Conservation (phyloP, 768 basidiomycete genomes). For the Thelephora ganbajun region DNA sequence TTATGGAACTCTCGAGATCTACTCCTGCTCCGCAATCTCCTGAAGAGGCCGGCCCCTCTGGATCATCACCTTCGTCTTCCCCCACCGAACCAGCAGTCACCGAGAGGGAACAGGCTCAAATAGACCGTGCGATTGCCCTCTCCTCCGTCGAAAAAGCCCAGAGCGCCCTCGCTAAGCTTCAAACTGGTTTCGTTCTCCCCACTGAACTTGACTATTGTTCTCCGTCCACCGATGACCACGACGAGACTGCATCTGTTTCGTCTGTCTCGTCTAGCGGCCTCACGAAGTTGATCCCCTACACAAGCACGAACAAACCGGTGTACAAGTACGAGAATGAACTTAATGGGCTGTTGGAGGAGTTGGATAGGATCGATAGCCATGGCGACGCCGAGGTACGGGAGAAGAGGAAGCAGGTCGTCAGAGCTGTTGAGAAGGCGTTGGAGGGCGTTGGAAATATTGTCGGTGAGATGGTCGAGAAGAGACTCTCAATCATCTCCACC, state of each 20-base stretch:
- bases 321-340: slow-evolving; percentile 50
- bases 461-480: slow-evolving; percentile 14
- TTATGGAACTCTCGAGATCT: not conserved
- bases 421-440: slow-evolving; percentile 39
- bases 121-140: slow-evolving; percentile 9
- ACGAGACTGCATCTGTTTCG: slow-evolving; percentile 3
- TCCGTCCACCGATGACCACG: slow-evolving; percentile 10
- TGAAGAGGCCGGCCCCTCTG: not conserved
- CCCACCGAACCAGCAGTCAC: not conserved
- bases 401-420: slow-evolving; percentile 40
- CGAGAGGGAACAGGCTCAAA: slow-evolving; percentile 3
- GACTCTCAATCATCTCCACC: too few species aligned
- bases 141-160: slow-evolving; percentile 26
- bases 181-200: slow-evolving; percentile 26
- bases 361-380: slow-evolving; percentile 48
- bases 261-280: not conserved
- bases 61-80: not conserved
- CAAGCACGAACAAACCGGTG: slow-evolving; percentile 41
- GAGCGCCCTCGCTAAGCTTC: slow-evolving; percentile 21
- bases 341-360: slow-evolving; percentile 34
- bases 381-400: slow-evolving; percentile 41
- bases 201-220: slow-evolving; percentile 17
- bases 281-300: slow-evolving; percentile 24
- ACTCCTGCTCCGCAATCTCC: not conserved
- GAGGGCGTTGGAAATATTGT: slow-evolving; percentile 36